These are phyloP conservation scores for Cucumis cinereus DNA, from an alignment of 306 rosid species.

Conservation along the genomic window DNA sequence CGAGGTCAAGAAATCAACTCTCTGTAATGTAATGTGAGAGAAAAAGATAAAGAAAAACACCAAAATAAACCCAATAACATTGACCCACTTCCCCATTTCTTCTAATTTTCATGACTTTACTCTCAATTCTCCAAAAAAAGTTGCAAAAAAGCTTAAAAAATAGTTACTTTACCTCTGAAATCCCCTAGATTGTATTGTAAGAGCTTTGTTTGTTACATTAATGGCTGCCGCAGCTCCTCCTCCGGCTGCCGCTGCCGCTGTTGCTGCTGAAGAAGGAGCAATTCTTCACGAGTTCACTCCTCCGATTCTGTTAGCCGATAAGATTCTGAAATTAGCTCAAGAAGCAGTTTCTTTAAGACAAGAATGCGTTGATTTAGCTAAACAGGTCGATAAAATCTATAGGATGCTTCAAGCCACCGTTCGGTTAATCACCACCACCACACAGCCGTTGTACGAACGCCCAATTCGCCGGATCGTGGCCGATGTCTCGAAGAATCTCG, in stretches of 20 bases:
- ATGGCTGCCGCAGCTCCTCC: constrained; percentile 1
- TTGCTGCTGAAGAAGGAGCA: constrained; percentile 21
- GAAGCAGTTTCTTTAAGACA: constrained; percentile 52
- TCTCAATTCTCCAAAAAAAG: neutral
- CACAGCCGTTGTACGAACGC: constrained; percentile 47
- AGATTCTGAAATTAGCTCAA: constrained; percentile 47
- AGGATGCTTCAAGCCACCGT: constrained; percentile 50
- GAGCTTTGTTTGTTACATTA: neutral
- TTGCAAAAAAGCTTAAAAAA: neutral
- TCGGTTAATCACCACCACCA: constrained; percentile 23
- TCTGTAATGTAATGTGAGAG: neutral
- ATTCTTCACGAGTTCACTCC: constrained; percentile 39
- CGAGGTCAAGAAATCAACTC: neutral
- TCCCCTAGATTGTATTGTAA: neutral
- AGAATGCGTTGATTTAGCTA: constrained; percentile 47
- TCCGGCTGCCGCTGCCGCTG: neutral
- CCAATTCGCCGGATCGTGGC: constrained; percentile 60
- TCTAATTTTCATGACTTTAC: neutral
- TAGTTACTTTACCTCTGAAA: neutral
- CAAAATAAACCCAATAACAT: neutral
- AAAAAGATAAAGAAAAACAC: neutral
- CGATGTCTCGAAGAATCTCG: constrained; percentile 49
- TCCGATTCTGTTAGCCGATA: constrained; percentile 52
- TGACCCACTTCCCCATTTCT: neutral
- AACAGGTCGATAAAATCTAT: constrained; percentile 45